A percentile compares a stretch with the other conserved stretches of the same genome.
Evolutionary conservation across 768 basidiomycete genomes (phyloP).

Genomic region (Psilocybe azurescens): DNA sequence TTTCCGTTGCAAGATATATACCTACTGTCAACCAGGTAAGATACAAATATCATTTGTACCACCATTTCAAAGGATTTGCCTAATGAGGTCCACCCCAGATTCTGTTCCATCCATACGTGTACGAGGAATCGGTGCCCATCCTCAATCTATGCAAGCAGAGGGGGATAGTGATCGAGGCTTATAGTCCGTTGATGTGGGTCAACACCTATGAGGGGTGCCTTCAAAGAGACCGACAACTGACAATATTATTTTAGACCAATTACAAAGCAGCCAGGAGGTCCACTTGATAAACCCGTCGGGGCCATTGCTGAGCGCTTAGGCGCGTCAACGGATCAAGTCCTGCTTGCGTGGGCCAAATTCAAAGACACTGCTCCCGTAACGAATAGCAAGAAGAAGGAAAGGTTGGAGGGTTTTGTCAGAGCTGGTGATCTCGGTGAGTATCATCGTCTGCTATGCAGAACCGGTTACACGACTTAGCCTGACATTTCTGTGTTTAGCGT

Average conservation of each 20-base stretch:
- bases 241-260: constrained; percentile 41
- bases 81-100: constrained; percentile 43
- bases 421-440: constrained; percentile 18
- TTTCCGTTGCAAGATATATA: constrained; percentile 60
- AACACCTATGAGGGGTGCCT: neutral
- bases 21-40: constrained; percentile 72
- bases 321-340: constrained; percentile 65
- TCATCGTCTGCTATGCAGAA: neutral
- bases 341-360: constrained; percentile 73
- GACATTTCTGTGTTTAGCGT: constrained; percentile 33
- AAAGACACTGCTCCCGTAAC: constrained; percentile 73
- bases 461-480: too few relatives aligned
- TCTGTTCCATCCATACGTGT: constrained; percentile 70
- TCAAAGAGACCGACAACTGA: too few relatives aligned
- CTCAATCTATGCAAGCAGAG: constrained; percentile 42
- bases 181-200: constrained; percentile 58
- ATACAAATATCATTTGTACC: neutral
- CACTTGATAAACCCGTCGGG: constrained; percentile 62
- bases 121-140: constrained; percentile 52
- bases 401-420: constrained; percentile 41
- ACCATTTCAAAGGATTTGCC: too few relatives aligned
- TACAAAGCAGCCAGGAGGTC: constrained; percentile 61
- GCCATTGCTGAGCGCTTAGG: constrained; percentile 54
- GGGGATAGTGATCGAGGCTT: constrained; percentile 68
- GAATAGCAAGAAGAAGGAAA: constrained; percentile 68